Percentiles rank a stretch among this genome's conserved stretches.
Conservation (phyloP, 495 filamentous ascomycete species). For the Cercophora newfieldiana region DNA sequence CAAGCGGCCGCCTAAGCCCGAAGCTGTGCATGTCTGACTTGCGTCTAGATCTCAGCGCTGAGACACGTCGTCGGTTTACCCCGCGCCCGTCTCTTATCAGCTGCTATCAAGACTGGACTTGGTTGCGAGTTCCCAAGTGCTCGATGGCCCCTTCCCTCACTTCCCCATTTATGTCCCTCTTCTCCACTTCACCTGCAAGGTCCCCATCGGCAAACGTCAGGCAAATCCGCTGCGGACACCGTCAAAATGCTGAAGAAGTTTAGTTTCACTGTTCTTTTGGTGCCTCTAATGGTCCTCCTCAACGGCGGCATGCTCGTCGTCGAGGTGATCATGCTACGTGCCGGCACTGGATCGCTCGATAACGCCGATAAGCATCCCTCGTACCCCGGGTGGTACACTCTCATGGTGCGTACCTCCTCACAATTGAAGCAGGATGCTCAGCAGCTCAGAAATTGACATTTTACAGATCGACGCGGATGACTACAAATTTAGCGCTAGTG, state of each 20-base stretch:
- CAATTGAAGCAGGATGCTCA: neutral
- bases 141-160: neutral
- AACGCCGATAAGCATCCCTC: conserved; percentile 7
- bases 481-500: neutral
- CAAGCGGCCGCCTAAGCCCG: neutral
- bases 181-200: neutral
- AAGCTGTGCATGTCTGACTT: neutral
- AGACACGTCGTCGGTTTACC: neutral
- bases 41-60: neutral
- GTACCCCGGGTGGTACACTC: neutral
- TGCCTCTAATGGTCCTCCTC: conserved; percentile 6
- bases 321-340: conserved; percentile 5
- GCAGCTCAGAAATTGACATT: neutral
- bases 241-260: neutral
- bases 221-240: neutral
- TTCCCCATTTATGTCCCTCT: neutral
- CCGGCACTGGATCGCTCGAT: conserved; percentile 6
- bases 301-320: neutral
- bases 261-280: conserved; percentile 4
- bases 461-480: conserved; percentile 13
- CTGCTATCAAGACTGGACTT: neutral
- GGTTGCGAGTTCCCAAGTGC: too few species aligned
- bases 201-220: too few species aligned
- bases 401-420: too few species aligned
- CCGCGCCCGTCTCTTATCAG: neutral